Conservation (phyloP, 179 eudicot genomes). For the Spinacia oleracea region DNA sequence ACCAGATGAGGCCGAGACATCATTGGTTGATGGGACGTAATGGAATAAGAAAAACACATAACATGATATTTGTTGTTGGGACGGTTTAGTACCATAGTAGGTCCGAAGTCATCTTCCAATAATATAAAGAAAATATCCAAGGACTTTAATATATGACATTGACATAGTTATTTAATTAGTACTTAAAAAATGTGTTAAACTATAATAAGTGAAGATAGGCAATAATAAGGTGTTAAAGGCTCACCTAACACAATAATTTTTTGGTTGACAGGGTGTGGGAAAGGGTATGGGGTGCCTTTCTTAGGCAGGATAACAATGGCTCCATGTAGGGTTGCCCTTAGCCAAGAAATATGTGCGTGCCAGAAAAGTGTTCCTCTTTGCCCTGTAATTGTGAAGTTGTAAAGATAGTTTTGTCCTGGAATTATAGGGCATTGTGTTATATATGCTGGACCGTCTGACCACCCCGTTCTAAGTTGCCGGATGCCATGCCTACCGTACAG, state of each 20-base stretch:
- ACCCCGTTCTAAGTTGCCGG: constrained; percentile 62
- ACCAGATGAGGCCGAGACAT: no score
- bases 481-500: constrained; percentile 59
- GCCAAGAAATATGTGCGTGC: constrained; percentile 82
- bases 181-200: not conserved
- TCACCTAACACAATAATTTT: constrained; percentile 55
- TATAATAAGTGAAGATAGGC: not conserved
- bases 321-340: constrained; percentile 72
- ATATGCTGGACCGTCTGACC: constrained; percentile 85
- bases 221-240: not conserved
- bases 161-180: not conserved
- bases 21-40: not conserved
- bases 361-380: constrained; percentile 80
- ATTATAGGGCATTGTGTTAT: constrained; percentile 77
- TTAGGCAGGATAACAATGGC: constrained; percentile 71
- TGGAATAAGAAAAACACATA: not conserved
- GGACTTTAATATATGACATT: constrained; percentile 10
- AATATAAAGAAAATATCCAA: not conserved
- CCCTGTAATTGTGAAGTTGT: constrained; percentile 70
- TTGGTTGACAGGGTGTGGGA: constrained; percentile 64
- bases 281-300: constrained; percentile 62
- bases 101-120: constrained; percentile 1
- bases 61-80: not conserved
- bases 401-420: constrained; percentile 51
- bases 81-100: constrained; percentile 2